Conservation (phyloP, 768 basidiomycete species). For the Strobilomyces confusus region DNA sequence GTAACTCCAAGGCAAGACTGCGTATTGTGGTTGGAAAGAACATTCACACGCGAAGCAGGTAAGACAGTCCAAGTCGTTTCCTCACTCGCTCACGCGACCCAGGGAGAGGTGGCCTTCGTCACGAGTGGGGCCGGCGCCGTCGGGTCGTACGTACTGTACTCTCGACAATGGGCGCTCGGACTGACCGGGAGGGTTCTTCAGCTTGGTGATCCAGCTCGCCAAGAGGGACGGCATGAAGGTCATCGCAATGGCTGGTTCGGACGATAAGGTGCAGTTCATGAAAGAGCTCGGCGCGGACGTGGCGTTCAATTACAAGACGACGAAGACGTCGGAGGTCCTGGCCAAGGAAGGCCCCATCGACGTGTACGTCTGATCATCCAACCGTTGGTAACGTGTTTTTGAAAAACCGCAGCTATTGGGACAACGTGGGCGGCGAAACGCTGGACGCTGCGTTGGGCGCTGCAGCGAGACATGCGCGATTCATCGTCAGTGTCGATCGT, state of each 20-base stretch:
- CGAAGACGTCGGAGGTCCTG: constrained; percentile 47
- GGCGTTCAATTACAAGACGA: constrained; percentile 72
- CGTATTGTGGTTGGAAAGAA: constrained; percentile 17
- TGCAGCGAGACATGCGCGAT: constrained; percentile 42
- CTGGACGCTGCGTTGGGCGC: constrained; percentile 53
- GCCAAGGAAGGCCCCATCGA: constrained; percentile 54
- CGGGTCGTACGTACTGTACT: constrained; percentile 47
- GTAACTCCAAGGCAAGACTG: constrained; percentile 17
- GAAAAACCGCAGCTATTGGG: constrained; percentile 23
- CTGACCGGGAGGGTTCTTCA: constrained; percentile 9
- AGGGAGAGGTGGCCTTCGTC: constrained; percentile 52
- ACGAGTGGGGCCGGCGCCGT: constrained; percentile 47
- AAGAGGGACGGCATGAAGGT: constrained; percentile 57
- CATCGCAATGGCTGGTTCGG: constrained; percentile 66
- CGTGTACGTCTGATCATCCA: constrained; percentile 33
- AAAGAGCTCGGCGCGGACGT: constrained; percentile 62
- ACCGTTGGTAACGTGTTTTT: neutral
- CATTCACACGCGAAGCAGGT: constrained; percentile 21
- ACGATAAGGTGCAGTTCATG: constrained; percentile 68
- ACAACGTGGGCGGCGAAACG: constrained; percentile 57
- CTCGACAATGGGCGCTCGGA: neutral
- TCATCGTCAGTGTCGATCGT: constrained; percentile 35
- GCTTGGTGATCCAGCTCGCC: constrained; percentile 48
- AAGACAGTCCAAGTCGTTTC: constrained; percentile 1
- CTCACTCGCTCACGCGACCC: neutral